phyloP scores from a whole-genome alignment of 1,139 yeast genomes.

The Scheffersomyces insectosa region DNA sequence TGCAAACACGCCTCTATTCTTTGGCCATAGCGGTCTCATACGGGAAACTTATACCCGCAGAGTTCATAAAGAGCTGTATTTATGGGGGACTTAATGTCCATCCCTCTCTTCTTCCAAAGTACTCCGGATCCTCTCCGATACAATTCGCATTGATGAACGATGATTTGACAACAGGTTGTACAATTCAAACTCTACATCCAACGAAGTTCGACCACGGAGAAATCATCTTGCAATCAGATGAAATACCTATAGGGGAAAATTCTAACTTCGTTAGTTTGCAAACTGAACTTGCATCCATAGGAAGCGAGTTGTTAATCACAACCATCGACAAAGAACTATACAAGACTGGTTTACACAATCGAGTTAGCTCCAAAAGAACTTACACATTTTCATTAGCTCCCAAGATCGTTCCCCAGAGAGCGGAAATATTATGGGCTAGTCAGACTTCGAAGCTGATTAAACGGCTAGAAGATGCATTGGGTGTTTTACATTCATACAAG shows the following conservation, averaged over 20 bases:
- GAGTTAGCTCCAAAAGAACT: conserved; percentile 11
- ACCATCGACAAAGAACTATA: conserved; percentile 42
- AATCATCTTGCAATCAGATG: conserved; percentile 59
- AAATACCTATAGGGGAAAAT: conserved; percentile 31
- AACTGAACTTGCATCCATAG: conserved; percentile 52
- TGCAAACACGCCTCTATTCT: conserved; percentile 38
- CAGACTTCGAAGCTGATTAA: conserved; percentile 40
- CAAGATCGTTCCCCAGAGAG: conserved; percentile 46
- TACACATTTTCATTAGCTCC: conserved; percentile 56
- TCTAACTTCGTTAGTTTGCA: conserved; percentile 49
- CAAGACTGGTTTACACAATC: conserved; percentile 13
- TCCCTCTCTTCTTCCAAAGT: conserved; percentile 82
- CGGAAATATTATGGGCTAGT: conserved; percentile 47
- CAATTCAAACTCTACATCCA: conserved; percentile 89
- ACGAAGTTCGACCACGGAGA: conserved; percentile 80
- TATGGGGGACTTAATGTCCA: conserved; percentile 87
- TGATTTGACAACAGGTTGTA: conserved; percentile 72
- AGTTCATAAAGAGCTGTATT: conserved; percentile 47
- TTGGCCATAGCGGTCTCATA: conserved; percentile 87
- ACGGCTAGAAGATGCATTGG: conserved; percentile 55
- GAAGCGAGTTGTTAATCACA: conserved; percentile 57
- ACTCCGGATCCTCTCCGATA: conserved; percentile 89
- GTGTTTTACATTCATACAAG: conserved; percentile 55
- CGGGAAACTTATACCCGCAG: conserved; percentile 74
- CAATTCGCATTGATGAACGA: conserved; percentile 73